Conservation (phyloP, 352 stramenopile genomes). For the Phytophthora capsici region DNA sequence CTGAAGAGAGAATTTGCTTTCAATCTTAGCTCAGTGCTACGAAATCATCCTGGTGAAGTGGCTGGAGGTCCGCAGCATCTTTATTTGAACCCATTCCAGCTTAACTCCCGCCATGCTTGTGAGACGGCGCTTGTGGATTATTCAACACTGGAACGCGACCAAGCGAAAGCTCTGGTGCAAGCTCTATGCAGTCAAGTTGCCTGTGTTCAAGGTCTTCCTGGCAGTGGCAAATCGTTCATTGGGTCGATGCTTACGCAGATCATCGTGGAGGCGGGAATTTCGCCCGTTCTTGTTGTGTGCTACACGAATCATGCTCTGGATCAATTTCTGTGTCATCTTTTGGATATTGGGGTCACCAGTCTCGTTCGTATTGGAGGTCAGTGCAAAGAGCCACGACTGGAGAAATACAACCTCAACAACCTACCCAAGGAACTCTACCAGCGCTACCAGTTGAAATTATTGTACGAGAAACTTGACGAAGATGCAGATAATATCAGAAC, state of each 20-base stretch:
- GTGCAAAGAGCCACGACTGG: conserved; percentile 62
- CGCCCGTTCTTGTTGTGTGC: conserved; percentile 83
- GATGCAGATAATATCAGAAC: conserved; percentile 27
- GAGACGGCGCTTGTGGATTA: conserved; percentile 31
- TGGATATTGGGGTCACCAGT: conserved; percentile 51
- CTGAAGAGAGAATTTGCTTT: conserved; percentile 33
- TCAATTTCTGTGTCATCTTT: conserved; percentile 88
- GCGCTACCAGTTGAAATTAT: conserved; percentile 34
- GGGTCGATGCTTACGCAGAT: conserved; percentile 75
- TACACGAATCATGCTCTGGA: conserved; percentile 93
- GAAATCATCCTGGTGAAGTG: conserved; percentile 4
- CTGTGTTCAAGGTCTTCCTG: conserved; percentile 83
- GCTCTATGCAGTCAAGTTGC: conserved; percentile 72
- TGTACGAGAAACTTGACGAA: conserved; percentile 46
- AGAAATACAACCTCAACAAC: conserved; percentile 48
- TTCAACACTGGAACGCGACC: conserved; percentile 56
- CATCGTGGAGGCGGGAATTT: conserved; percentile 54
- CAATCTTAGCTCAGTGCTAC: conserved; percentile 36
- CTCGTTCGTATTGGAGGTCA: conserved; percentile 82
- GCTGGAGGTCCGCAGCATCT: conserved; percentile 5
- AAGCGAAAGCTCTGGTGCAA: conserved; percentile 71
- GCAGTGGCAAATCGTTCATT: conserved; percentile 89
- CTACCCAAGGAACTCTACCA: conserved; percentile 28
- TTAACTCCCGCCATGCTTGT: conserved; percentile 21
- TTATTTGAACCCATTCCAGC: conserved; percentile 26